These are phyloP conservation scores for Serendipita vermifera DNA, from an alignment of 768 basidiomycete species.

Conservation along the genomic window DNA sequence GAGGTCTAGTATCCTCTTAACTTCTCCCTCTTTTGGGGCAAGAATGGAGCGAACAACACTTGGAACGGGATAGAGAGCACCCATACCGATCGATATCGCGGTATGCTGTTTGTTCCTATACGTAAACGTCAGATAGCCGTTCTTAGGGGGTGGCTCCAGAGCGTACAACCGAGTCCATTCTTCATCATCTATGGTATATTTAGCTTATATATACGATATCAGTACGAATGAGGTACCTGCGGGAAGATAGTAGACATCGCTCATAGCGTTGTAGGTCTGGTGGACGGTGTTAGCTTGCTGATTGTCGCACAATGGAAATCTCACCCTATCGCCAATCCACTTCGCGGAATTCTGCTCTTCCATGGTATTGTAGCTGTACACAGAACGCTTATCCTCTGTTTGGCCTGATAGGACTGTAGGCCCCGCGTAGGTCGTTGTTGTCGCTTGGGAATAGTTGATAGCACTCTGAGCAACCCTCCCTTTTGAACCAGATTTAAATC, in stretches of 20 bases:
- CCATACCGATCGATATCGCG: neutral
- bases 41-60: neutral
- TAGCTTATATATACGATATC: neutral
- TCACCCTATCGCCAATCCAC: too few species aligned
- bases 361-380: too few species aligned
- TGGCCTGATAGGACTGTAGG: too few species aligned
- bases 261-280: neutral
- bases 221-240: neutral
- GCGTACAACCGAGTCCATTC: neutral
- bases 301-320: too few species aligned
- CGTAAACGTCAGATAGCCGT: neutral
- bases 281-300: too few species aligned
- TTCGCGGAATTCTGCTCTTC: too few species aligned
- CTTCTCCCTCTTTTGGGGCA: neutral
- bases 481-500: too few species aligned
- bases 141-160: too few species aligned
- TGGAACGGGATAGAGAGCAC: neutral
- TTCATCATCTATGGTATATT: neutral
- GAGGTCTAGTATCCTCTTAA: neutral
- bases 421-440: too few species aligned
- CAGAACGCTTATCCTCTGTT: too few species aligned
- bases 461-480: too few species aligned
- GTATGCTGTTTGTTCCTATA: constrained; percentile 6
- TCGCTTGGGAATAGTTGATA: too few species aligned
- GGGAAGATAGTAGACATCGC: constrained; percentile 7